Percentiles rank a stretch among this genome's conserved stretches.
These are phyloP conservation scores for Aspergillus biplanus DNA, from an alignment of 495 filamentous ascomycete genomes.

Conservation along the genomic window DNA sequence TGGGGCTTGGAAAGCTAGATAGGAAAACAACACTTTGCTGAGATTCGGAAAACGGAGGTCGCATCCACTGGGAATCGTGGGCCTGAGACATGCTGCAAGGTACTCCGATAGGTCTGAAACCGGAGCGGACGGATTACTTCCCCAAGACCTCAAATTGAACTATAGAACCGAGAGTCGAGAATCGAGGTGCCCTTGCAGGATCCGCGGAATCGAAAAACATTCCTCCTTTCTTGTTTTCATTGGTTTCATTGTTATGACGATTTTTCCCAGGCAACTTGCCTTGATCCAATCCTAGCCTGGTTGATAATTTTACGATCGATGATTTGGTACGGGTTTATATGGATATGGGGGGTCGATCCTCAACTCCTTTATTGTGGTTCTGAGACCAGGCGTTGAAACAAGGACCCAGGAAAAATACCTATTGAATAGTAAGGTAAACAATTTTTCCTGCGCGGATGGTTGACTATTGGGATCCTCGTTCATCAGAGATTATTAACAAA, in stretches of 20 bases:
- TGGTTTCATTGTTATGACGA: neutral
- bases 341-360: neutral
- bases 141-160: conserved; percentile 7
- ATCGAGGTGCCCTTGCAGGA: conserved; percentile 19
- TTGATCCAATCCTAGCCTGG: neutral
- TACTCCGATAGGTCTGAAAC: conserved; percentile 27
- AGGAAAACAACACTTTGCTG: too few relatives aligned
- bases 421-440: neutral
- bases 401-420: neutral
- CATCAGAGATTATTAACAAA: conserved; percentile 3
- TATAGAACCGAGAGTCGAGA: conserved; percentile 9
- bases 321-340: neutral
- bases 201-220: neutral
- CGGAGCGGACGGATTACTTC: conserved; percentile 18
- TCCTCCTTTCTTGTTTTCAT: conserved; percentile 1
- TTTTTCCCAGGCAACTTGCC: neutral
- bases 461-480: conserved; percentile 11
- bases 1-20: too few relatives aligned
- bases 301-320: neutral
- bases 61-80: neutral
- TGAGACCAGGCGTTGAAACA: neutral
- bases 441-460: neutral
- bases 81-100: conserved; percentile 32
- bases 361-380: conserved; percentile 17
- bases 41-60: too few relatives aligned